Evolutionary conservation across 108 stramenopile species (phyloP).

Genomic region (Skeletonema marinoi): DNA sequence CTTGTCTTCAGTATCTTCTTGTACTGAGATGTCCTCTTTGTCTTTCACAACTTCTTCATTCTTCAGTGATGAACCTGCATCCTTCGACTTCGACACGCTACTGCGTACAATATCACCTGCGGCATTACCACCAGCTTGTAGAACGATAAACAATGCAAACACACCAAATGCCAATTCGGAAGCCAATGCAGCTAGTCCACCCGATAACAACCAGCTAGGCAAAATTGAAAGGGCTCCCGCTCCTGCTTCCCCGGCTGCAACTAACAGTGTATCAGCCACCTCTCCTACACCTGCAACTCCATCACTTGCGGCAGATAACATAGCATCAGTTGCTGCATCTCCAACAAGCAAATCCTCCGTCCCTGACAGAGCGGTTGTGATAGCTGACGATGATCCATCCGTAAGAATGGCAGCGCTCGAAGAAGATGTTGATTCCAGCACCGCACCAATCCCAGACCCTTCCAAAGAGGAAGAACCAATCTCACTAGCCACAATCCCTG

Average conservation of each 20-base stretch:
- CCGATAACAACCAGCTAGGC: slow-evolving; percentile 14
- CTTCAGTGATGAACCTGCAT: background rate
- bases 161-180: slow-evolving; percentile 23
- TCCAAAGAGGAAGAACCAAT: background rate
- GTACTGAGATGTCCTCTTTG: background rate
- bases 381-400: slow-evolving; percentile 14
- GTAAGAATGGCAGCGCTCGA: background rate
- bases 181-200: slow-evolving; percentile 16
- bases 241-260: slow-evolving; percentile 12
- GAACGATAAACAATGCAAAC: slow-evolving; percentile 8
- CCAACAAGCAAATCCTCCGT: slow-evolving; percentile 14
- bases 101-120: background rate
- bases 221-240: slow-evolving; percentile 7
- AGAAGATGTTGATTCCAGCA: slow-evolving; percentile 9
- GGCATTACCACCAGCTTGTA: slow-evolving; percentile 9
- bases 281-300: slow-evolving; percentile 11
- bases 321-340: slow-evolving; percentile 16
- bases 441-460: slow-evolving; percentile 6
- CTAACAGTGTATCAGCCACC: slow-evolving; percentile 1
- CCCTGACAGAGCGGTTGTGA: background rate
- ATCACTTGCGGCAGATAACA: background rate
- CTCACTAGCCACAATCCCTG: background rate
- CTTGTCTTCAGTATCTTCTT: background rate
- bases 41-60: background rate
- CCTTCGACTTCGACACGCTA: background rate